These are phyloP conservation scores for Mrakiaceae sp. DNA, from an alignment of 1,284 basidiomycete genomes.

Conservation along the genomic window DNA sequence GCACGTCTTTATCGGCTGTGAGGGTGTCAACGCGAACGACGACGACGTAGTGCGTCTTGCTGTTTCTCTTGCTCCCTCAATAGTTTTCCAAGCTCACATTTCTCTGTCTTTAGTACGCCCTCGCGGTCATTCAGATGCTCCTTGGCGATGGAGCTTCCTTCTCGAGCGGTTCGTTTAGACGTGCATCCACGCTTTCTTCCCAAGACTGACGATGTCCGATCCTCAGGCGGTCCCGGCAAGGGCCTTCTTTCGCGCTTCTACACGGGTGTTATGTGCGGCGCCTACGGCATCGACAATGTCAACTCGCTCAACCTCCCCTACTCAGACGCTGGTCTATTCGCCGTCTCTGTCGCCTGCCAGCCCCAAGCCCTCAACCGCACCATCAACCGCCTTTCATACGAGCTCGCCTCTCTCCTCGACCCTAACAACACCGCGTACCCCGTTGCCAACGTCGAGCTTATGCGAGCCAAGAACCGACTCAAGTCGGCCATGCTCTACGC, in stretches of 20 bases:
- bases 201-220: not conserved
- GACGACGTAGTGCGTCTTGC: slow-evolving; percentile 55
- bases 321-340: slow-evolving; percentile 77
- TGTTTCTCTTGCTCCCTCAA: not conserved
- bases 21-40: slow-evolving; percentile 84
- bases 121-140: slow-evolving; percentile 89
- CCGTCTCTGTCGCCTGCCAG: slow-evolving; percentile 46
- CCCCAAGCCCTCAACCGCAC: slow-evolving; percentile 8
- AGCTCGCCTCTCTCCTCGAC: slow-evolving; percentile 56
- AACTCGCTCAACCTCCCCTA: slow-evolving; percentile 98
- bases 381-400: slow-evolving; percentile 13
- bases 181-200: too few species aligned
- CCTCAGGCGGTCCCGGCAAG: slow-evolving; percentile 81
- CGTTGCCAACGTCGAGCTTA: slow-evolving; percentile 59
- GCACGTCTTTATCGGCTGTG: slow-evolving; percentile 86
- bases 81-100: not conserved
- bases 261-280: slow-evolving; percentile 93
- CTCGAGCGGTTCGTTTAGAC: slow-evolving; percentile 57
- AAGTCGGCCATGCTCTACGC: slow-evolving; percentile 93
- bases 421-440: slow-evolving; percentile 31
- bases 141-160: slow-evolving; percentile 93
- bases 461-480: slow-evolving; percentile 88
- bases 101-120: slow-evolving; percentile 47
- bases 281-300: slow-evolving; percentile 88
- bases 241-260: slow-evolving; percentile 98